These are phyloP conservation scores for Parasitella parasitica DNA, from an alignment of 371 early-diverging fungal genomes.

Conservation along the genomic window DNA sequence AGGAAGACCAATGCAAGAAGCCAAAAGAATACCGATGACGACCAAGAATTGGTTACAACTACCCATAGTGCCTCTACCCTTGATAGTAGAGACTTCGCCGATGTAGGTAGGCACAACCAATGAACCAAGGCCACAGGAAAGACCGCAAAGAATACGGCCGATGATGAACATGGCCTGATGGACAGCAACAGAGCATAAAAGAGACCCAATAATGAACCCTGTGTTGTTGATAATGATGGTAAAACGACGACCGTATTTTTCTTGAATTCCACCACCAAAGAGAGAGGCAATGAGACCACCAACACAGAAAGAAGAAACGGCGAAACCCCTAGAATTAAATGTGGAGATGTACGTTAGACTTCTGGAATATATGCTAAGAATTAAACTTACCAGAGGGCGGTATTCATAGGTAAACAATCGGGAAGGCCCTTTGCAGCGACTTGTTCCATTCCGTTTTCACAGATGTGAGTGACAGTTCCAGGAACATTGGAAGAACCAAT, in stretches of 20 bases:
- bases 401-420: slow-evolving; percentile 33
- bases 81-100: slow-evolving; percentile 74
- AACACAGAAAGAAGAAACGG: slow-evolving; percentile 64
- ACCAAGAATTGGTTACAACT: slow-evolving; percentile 31
- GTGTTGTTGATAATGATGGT: slow-evolving; percentile 62
- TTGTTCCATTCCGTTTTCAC: slow-evolving; percentile 16
- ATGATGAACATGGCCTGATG: slow-evolving; percentile 61
- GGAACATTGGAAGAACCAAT: slow-evolving; percentile 50
- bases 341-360: not conserved
- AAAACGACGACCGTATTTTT: slow-evolving; percentile 60
- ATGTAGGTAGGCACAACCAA: slow-evolving; percentile 80
- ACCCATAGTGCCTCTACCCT: slow-evolving; percentile 67
- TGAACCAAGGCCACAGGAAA: slow-evolving; percentile 79
- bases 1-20: slow-evolving; percentile 62
- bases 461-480: slow-evolving; percentile 26
- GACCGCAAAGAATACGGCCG: slow-evolving; percentile 78
- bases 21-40: slow-evolving; percentile 70
- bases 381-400: slow-evolving; percentile 15
- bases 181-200: slow-evolving; percentile 56
- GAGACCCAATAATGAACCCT: slow-evolving; percentile 60
- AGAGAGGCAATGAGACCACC: slow-evolving; percentile 76
- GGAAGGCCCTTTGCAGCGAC: slow-evolving; percentile 10
- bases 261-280: slow-evolving; percentile 54
- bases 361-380: not conserved
- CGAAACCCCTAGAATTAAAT: slow-evolving; percentile 47